Conservation (phyloP, 345 rosid species). For the Psidium friedrichsthalianum region DNA sequence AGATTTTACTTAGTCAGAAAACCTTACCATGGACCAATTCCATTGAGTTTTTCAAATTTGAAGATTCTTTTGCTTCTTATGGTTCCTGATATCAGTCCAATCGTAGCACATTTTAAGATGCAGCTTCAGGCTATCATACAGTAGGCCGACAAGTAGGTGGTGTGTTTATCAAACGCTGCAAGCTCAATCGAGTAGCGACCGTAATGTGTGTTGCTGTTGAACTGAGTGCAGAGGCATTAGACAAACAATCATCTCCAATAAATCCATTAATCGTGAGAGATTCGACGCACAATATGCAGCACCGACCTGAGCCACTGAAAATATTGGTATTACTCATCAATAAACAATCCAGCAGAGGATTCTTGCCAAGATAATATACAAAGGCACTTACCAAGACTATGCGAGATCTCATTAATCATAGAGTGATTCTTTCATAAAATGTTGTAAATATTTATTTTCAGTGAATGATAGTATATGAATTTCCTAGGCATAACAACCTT, state of each 20-base stretch:
- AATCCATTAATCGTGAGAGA: constrained; percentile 77
- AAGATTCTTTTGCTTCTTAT: not conserved
- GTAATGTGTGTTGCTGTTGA: constrained; percentile 37
- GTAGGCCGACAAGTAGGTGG: not conserved
- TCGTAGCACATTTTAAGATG: not conserved
- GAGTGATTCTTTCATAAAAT: not conserved
- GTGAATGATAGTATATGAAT: not conserved
- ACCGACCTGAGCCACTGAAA: constrained; percentile 74
- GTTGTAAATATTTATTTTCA: not conserved
- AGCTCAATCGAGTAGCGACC: constrained; percentile 56
- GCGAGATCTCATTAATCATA: not conserved
- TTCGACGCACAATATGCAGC: constrained; percentile 91
- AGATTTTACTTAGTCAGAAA: not conserved
- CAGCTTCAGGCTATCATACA: not conserved
- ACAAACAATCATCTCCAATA: constrained; percentile 51
- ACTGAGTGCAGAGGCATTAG: constrained; percentile 18
- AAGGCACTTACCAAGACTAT: not conserved
- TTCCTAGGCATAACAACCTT: not conserved
- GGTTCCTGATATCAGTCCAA: not conserved
- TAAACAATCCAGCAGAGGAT: not conserved
- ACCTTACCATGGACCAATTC: not conserved
- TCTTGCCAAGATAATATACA: not conserved
- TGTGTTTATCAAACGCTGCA: constrained; percentile 37
- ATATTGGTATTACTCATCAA: constrained; percentile 4
- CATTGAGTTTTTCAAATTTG: not conserved